Base-by-base conservation (phyloP, 2,329 filamentous ascomycete genomes). In the Curvularia lunata region DNA sequence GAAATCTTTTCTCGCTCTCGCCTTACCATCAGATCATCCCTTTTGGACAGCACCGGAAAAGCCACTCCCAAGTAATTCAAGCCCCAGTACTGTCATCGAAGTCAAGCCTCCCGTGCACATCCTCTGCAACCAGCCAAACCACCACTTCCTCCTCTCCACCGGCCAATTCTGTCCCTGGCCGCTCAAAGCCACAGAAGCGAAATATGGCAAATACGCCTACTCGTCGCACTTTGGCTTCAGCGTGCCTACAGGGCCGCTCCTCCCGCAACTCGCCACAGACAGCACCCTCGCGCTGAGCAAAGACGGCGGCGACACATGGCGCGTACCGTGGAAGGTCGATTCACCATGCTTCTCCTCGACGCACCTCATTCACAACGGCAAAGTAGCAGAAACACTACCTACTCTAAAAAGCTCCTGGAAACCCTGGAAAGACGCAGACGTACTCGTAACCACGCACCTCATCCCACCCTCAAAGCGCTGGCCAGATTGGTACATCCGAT, bases 1-100 rank as follows among this genome's bases (percentile, higher is more conserved):
- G 21, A 85, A 85, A 55, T 79, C 80, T 0, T 77, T 85, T 3
- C 70, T 84, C 0, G 77, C 76, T 0, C 67, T 83, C 0, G 75
- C 72, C 0, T 54, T 85, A 0, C 58, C 72, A 0, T 58, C 64
- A 1, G 59, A 67, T 0, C 73, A 83, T 46, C 65, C 72, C 0
- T 85, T 86, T 52, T 86, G 84, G 83, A 66, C 64, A 0, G 64
- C 71, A 0, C 56, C 78, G 2, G 80, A 85, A 8, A 77, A 80
- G 54, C 75, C 78, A 0, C 50, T 71, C 5, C 64, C 67, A 4
- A 42, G 12, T 38, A 21, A 12, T 9, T 12, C n/a, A 12, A 13
- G 6, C 48, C 45, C 5, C 13, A 1, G 8, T 5, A 25, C 32
- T n/a, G 53, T 52, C 2, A 16, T 58, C 12, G 34, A 50, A 4